Evolutionary conservation across 768 basidiomycete species (phyloP).

Genomic region (Collybia sp.): DNA sequence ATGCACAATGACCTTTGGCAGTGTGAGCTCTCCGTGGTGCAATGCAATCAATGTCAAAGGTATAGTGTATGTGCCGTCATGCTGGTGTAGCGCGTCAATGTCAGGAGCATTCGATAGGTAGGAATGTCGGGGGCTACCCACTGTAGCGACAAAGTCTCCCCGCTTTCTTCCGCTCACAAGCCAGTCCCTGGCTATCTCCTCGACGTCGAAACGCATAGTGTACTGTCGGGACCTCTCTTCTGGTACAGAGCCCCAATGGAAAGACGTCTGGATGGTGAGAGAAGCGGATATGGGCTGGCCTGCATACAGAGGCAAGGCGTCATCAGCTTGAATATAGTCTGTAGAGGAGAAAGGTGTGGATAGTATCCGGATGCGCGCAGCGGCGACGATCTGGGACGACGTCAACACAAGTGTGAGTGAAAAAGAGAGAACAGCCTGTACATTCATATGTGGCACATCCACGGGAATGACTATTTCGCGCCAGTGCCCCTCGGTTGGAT

Average conservation of each 20-base stretch:
- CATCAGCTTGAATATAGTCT: slow-evolving; percentile 8
- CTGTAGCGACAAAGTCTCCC: slow-evolving; percentile 75
- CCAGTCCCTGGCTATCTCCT: slow-evolving; percentile 83
- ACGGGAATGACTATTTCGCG: slow-evolving; percentile 78
- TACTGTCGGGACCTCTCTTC: slow-evolving; percentile 37
- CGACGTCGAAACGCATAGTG: slow-evolving; percentile 73
- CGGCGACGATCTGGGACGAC: slow-evolving; percentile 55
- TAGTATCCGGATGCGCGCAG: slow-evolving; percentile 45
- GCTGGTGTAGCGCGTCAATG: slow-evolving; percentile 32
- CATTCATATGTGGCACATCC: slow-evolving; percentile 79
- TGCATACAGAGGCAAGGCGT: slow-evolving; percentile 57
- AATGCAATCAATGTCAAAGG: slow-evolving; percentile 82
- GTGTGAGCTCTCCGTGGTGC: slow-evolving; percentile 72
- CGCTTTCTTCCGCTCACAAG: slow-evolving; percentile 84
- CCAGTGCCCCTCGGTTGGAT: slow-evolving; percentile 48
- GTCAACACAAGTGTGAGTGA: slow-evolving; percentile 3
- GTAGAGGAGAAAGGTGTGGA: slow-evolving; percentile 36
- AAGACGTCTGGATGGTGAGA: slow-evolving; percentile 65
- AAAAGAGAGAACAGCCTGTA: slow-evolving; percentile 30
- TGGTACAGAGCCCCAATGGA: slow-evolving; percentile 66
- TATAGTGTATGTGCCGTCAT: slow-evolving; percentile 52
- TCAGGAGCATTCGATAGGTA: not conserved
- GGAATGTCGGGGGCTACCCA: slow-evolving; percentile 23
- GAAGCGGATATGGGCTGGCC: slow-evolving; percentile 80
- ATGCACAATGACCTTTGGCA: slow-evolving; percentile 70